Conservation (phyloP, 768 basidiomycete species). For the Hygrophoropsis aurantiaca region DNA sequence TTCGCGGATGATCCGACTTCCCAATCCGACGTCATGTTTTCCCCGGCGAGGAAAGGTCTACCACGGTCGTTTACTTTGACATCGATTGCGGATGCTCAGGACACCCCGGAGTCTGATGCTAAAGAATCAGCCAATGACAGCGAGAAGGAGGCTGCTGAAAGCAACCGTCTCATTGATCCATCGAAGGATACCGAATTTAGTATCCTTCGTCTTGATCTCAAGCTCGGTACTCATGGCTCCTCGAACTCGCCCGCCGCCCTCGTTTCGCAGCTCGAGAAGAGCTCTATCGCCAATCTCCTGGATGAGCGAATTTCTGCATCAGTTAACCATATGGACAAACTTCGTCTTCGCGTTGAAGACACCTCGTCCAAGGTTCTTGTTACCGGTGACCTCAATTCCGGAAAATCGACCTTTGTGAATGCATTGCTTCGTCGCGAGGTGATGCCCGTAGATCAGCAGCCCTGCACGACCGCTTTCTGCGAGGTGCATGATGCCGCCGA, state of each 20-base stretch:
- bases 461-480: conserved; percentile 95
- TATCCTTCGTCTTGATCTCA: conserved; percentile 89
- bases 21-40: conserved; percentile 64
- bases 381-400: conserved; percentile 96
- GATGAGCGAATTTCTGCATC: conserved; percentile 80
- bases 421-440: conserved; percentile 86
- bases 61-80: conserved; percentile 61
- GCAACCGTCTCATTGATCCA: conserved; percentile 38
- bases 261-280: conserved; percentile 89
- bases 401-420: conserved; percentile 98
- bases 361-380: conserved; percentile 95
- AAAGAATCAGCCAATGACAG: conserved; percentile 12
- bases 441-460: conserved; percentile 98
- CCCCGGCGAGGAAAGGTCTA: conserved; percentile 46
- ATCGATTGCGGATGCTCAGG: conserved; percentile 47
- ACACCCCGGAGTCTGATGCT: conserved; percentile 30
- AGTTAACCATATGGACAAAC: conserved; percentile 77
- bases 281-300: conserved; percentile 88
- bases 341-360: conserved; percentile 85
- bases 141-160: conserved; percentile 26
- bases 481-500: conserved; percentile 92
- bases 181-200: conserved; percentile 65
- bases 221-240: conserved; percentile 75
- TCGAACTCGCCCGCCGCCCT: conserved; percentile 64
- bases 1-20: conserved; percentile 81